These are phyloP conservation scores for Aureobasidium lini DNA, from an alignment of 2,329 filamentous ascomycete genomes.

Conservation along the genomic window DNA sequence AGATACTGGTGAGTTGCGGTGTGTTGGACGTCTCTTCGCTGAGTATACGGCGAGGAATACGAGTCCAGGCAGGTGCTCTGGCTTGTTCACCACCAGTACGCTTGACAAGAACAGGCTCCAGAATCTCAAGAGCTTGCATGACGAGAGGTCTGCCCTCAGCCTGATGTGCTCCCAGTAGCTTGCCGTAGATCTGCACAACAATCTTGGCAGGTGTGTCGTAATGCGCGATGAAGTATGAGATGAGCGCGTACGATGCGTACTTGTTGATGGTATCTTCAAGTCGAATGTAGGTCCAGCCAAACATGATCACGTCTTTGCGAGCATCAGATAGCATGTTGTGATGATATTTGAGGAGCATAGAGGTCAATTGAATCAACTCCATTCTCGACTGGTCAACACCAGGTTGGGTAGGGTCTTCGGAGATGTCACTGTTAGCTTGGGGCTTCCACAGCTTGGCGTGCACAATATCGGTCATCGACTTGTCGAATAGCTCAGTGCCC, in stretches of 20 bases:
- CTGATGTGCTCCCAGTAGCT: slow-evolving; percentile 83
- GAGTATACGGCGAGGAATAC: slow-evolving; percentile 81
- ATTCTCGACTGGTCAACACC: slow-evolving; percentile 94
- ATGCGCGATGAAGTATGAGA: slow-evolving; percentile 94
- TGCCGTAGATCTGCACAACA: slow-evolving; percentile 88
- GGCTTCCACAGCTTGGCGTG: slow-evolving; percentile 92
- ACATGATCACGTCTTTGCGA: slow-evolving; percentile 97
- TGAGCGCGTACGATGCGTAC: slow-evolving; percentile 92
- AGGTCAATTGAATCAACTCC: slow-evolving; percentile 90
- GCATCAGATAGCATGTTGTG: slow-evolving; percentile 79
- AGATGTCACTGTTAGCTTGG: slow-evolving; percentile 65
- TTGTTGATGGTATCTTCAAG: slow-evolving; percentile 99
- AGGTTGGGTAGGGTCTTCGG: slow-evolving; percentile 74
- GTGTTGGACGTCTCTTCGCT: slow-evolving; percentile 91
- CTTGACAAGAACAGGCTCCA: slow-evolving; percentile 89
- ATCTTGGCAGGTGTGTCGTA: slow-evolving; percentile 97
- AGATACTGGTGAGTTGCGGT: slow-evolving; percentile 94
- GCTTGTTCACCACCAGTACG: slow-evolving; percentile 62
- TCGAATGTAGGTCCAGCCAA: slow-evolving; percentile 96
- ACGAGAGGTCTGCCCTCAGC: slow-evolving; percentile 89
- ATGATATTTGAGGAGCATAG: slow-evolving; percentile 92
- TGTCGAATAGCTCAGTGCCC: slow-evolving; percentile 72
- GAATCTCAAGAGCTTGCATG: slow-evolving; percentile 86
- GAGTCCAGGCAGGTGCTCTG: slow-evolving; percentile 75
- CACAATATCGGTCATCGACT: slow-evolving; percentile 78